Evolutionary conservation across 2,329 filamentous ascomycete species (phyloP).

Genomic region (Lachnellula suecica): DNA sequence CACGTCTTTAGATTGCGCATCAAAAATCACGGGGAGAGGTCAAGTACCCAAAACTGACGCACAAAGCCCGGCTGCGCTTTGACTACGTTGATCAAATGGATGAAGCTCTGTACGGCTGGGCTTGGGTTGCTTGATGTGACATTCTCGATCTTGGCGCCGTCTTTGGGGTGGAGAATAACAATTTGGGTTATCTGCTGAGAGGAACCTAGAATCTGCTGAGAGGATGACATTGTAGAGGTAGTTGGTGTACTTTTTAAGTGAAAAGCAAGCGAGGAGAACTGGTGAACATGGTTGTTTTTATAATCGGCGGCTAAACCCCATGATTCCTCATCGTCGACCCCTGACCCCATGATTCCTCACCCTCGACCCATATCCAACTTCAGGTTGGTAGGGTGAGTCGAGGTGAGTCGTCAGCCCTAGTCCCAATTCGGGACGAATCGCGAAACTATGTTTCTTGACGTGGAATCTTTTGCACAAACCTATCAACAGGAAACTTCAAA

Average conservation of each 20-base stretch:
- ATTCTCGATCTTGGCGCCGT: not conserved
- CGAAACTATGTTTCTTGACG: too few relatives aligned
- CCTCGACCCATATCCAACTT: too few relatives aligned
- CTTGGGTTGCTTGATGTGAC: not conserved
- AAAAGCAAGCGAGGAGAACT: not conserved
- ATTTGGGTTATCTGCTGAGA: not conserved
- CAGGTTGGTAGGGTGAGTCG: too few relatives aligned
- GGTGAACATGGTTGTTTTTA: too few relatives aligned
- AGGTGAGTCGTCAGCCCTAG: too few relatives aligned
- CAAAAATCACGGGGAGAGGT: not conserved
- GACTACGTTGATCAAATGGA: not conserved
- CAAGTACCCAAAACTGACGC: not conserved
- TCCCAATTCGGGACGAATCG: too few relatives aligned
- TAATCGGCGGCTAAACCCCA: too few relatives aligned
- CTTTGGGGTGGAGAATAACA: not conserved
- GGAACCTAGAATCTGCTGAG: not conserved
- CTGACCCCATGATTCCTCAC: too few relatives aligned
- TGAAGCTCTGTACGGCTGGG: not conserved
- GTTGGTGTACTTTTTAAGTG: not conserved
- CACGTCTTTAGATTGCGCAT: not conserved
- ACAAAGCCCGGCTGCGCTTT: not conserved
- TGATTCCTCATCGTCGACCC: too few relatives aligned
- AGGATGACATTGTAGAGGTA: not conserved
- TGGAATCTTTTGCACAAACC: too few relatives aligned
- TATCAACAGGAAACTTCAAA: too few relatives aligned